These are phyloP conservation scores for Ophiostoma fasciatum DNA, from an alignment of 2,329 filamentous ascomycete species.

Conservation along the genomic window DNA sequence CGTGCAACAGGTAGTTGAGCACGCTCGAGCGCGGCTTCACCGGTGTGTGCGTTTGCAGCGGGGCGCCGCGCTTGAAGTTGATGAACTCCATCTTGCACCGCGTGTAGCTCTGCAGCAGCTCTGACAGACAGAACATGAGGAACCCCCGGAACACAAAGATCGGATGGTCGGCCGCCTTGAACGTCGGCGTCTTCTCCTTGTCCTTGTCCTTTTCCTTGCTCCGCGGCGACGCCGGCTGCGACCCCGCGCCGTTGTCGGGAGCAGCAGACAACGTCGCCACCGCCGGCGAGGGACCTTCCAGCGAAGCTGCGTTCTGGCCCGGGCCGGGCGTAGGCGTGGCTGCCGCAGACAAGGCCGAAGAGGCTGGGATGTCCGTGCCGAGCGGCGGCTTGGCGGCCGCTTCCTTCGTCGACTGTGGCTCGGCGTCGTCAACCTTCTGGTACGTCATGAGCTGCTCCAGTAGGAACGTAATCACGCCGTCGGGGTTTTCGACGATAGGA, in stretches of 20 bases:
- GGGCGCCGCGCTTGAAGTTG: constrained; percentile 90
- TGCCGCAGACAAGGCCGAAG: no score
- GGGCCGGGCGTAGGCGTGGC: neutral
- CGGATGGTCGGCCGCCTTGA: constrained; percentile 85
- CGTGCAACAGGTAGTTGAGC: constrained; percentile 82
- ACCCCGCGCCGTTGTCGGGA: neutral
- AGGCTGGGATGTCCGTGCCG: constrained; percentile 6
- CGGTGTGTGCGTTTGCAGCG: constrained; percentile 69
- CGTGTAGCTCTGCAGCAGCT: constrained; percentile 83
- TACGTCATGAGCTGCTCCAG: constrained; percentile 86
- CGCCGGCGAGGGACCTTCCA: neutral
- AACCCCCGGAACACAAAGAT: constrained; percentile 97
- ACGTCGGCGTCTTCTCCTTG: constrained; percentile 58
- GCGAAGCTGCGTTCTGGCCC: neutral
- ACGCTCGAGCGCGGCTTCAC: constrained; percentile 89
- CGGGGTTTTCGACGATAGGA: constrained; percentile 78
- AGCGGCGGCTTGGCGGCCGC: constrained; percentile 1
- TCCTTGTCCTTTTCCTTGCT: constrained; percentile 11
- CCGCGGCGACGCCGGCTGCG: neutral
- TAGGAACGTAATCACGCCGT: constrained; percentile 89
- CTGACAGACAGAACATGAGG: constrained; percentile 77
- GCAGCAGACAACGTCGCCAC: neutral
- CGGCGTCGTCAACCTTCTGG: constrained; percentile 81
- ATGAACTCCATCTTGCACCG: constrained; percentile 97
- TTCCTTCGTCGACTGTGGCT: constrained; percentile 24